Percentiles rank a stretch among this genome's conserved stretches.
phyloP scores from a whole-genome alignment of 2,329 filamentous ascomycete genomes.

The Nemania sp. region DNA sequence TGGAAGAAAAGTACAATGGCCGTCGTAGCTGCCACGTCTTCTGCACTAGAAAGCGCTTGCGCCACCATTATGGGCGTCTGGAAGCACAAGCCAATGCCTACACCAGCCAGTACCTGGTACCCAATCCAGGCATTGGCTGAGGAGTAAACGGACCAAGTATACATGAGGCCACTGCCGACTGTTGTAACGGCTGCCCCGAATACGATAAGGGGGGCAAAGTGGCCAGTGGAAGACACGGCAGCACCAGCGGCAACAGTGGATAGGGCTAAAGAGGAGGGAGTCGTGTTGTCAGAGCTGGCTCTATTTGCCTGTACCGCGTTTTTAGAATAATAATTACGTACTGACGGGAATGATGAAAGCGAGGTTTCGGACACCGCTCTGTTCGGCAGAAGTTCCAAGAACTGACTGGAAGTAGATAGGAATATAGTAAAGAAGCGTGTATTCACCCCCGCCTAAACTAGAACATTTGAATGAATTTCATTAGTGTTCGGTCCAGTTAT shows the following conservation, averaged over 20 bases:
- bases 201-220: not conserved
- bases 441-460: too few relatives aligned
- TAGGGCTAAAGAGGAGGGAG: too few relatives aligned
- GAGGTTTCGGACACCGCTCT: not conserved
- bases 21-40: constrained; percentile 43
- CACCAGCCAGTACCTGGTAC: not conserved
- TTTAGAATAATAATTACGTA: too few relatives aligned
- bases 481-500: too few relatives aligned
- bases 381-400: not conserved
- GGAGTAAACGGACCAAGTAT: not conserved
- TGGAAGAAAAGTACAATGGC: constrained; percentile 31
- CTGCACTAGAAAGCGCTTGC: constrained; percentile 37
- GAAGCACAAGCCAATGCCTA: not conserved
- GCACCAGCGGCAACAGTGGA: too few relatives aligned
- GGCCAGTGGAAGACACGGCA: too few relatives aligned
- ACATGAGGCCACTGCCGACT: not conserved
- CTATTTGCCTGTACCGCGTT: too few relatives aligned
- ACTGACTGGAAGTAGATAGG: constrained; percentile 1
- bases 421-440: not conserved
- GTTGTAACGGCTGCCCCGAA: not conserved
- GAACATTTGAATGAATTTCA: too few relatives aligned
- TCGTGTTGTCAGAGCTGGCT: too few relatives aligned
- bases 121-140: not conserved
- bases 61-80: constrained; percentile 40
- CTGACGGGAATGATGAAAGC: constrained; percentile 2